Percentiles rank a stretch among this genome's conserved stretches.
Evolutionary conservation across 495 filamentous ascomycete species (phyloP).

Genomic region (Daldinia grandis): DNA sequence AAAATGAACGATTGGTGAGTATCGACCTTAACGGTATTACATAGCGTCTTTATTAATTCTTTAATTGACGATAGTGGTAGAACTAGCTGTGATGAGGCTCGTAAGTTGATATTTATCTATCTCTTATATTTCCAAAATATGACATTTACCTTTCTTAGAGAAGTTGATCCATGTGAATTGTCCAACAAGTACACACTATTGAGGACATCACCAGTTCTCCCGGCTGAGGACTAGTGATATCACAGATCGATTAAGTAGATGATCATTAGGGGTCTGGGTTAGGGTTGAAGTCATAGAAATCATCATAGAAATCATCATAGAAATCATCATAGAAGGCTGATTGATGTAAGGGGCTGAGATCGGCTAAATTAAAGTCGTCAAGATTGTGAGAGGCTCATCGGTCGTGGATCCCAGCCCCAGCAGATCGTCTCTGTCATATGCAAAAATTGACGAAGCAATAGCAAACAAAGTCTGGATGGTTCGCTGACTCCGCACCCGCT

Average conservation of each 20-base stretch:
- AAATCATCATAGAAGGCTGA: neutral
- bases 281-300: constrained; percentile 29
- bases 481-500: constrained; percentile 32
- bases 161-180: too few species aligned
- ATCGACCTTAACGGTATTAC: too few species aligned
- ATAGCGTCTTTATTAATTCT: too few species aligned
- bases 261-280: neutral
- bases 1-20: neutral
- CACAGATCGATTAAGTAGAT: constrained; percentile 9
- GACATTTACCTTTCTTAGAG: too few species aligned
- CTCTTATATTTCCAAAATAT: too few species aligned
- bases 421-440: constrained; percentile 38
- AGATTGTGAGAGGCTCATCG: neutral
- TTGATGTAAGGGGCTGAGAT: constrained; percentile 25
- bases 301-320: constrained; percentile 5
- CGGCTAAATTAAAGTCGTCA: neutral
- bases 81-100: too few species aligned
- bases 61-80: too few species aligned
- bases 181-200: too few species aligned
- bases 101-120: too few species aligned
- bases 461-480: constrained; percentile 13
- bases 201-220: neutral
- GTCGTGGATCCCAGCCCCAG: constrained; percentile 16
- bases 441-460: constrained; percentile 23
- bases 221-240: constrained; percentile 8